A percentile compares a stretch with the other conserved stretches of the same genome.
Evolutionary conservation across 2,329 filamentous ascomycete species (phyloP).

Genomic region (Diaporthe aspalathi): DNA sequence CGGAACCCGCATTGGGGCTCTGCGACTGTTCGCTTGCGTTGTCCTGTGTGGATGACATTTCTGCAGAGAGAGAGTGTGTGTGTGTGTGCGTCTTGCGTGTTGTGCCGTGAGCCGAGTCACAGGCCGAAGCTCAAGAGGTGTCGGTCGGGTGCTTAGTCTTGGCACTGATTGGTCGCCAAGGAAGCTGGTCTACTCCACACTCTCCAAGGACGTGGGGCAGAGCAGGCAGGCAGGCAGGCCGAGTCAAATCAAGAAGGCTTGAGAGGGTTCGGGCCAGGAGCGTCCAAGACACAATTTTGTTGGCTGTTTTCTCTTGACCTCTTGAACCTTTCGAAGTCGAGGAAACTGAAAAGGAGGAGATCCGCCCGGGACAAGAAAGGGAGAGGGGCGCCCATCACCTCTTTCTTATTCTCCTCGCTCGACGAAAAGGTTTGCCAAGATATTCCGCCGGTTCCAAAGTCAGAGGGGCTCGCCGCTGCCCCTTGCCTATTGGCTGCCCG

Average conservation of each 20-base stretch:
- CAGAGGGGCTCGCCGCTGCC: conserved; percentile 28
- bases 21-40: conserved; percentile 46
- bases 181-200: conserved; percentile 1
- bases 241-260: conserved; percentile 6
- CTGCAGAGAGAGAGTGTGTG: too few relatives aligned
- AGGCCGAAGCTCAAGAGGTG: conserved; percentile 19
- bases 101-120: conserved; percentile 21
- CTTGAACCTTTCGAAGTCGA: conserved; percentile 16
- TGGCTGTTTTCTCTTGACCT: neutral
- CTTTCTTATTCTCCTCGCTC: conserved; percentile 30
- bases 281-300: too few relatives aligned
- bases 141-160: conserved; percentile 19
- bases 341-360: conserved; percentile 21
- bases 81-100: neutral
- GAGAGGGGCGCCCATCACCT: conserved; percentile 28
- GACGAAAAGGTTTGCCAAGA: conserved; percentile 31
- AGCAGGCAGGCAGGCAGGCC: conserved; percentile 3
- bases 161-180: conserved; percentile 28
- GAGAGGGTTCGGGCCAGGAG: neutral
- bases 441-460: conserved; percentile 27
- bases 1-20: conserved; percentile 55
- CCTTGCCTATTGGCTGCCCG: conserved; percentile 29
- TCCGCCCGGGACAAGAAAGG: conserved; percentile 24
- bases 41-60: conserved; percentile 40
- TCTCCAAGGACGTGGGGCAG: conserved; percentile 1